Percentiles rank a stretch among this genome's conserved stretches.
These are phyloP conservation scores for Sclerotinia borealis DNA, from an alignment of 2,329 filamentous ascomycete species.

Conservation along the genomic window DNA sequence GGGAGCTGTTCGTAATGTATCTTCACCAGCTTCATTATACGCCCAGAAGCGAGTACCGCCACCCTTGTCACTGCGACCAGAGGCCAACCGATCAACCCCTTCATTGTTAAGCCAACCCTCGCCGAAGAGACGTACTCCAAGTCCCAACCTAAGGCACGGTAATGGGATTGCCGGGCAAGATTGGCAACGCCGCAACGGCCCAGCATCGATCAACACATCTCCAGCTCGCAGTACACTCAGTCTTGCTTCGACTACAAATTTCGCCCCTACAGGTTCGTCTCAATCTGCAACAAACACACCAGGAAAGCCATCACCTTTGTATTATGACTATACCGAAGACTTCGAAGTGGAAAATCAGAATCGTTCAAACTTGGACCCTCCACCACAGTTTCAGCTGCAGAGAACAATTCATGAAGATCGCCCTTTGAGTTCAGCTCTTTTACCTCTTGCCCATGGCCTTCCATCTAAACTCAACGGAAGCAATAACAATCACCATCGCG, in stretches of 20 bases:
- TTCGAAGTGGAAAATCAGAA: conserved; percentile 28
- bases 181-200: conserved; percentile 21
- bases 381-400: conserved; percentile 27
- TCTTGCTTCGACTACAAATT: conserved; percentile 29
- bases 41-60: conserved; percentile 27
- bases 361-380: conserved; percentile 18
- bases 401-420: conserved; percentile 30
- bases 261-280: conserved; percentile 16
- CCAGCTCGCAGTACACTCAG: conserved; percentile 30
- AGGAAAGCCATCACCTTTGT: conserved; percentile 29
- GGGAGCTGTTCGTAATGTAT: conserved; percentile 23
- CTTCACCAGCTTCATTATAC: conserved; percentile 30
- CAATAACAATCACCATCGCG: conserved; percentile 12
- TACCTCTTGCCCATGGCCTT: conserved; percentile 9
- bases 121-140: conserved; percentile 25
- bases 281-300: conserved; percentile 28
- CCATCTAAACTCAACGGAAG: conserved; percentile 5
- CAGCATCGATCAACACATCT: conserved; percentile 26
- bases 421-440: conserved; percentile 20
- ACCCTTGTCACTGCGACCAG: conserved; percentile 23
- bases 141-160: conserved; percentile 20
- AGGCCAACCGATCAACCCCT: conserved; percentile 29
- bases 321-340: conserved; percentile 34
- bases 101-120: conserved; percentile 27
- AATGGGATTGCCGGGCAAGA: conserved; percentile 18